Conservation (phyloP, 2,329 filamentous ascomycete species). For the Microascus cirrosus region DNA sequence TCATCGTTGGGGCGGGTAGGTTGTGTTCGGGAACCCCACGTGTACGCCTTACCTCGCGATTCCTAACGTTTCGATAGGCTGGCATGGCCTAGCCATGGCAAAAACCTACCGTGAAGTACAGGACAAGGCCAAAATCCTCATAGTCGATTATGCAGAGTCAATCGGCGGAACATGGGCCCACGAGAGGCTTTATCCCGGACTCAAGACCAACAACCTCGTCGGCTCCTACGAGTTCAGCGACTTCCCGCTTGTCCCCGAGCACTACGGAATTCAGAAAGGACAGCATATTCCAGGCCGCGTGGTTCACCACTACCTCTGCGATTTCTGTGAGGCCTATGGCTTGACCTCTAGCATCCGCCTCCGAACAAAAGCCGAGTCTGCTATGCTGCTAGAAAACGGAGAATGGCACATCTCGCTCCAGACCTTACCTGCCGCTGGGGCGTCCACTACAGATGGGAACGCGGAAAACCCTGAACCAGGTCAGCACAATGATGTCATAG, state of each 20-base stretch:
- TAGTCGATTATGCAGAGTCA: slow-evolving; percentile 5
- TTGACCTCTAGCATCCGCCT: slow-evolving; percentile 7
- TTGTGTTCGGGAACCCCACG: background rate
- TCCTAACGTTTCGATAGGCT: background rate
- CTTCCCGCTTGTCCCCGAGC: slow-evolving; percentile 6
- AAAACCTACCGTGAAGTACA: slow-evolving; percentile 6
- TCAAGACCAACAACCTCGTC: slow-evolving; percentile 10
- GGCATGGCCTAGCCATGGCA: slow-evolving; percentile 7
- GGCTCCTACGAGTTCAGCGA: slow-evolving; percentile 9
- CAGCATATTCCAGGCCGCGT: slow-evolving; percentile 8
- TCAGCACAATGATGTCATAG: background rate
- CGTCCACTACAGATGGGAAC: no score
- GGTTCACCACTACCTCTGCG: slow-evolving; percentile 8
- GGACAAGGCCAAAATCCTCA: background rate
- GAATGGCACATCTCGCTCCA: slow-evolving; percentile 5
- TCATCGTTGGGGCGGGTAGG: slow-evolving; percentile 9
- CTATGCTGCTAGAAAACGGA: background rate
- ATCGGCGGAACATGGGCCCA: slow-evolving; percentile 9
- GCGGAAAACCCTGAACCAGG: no score
- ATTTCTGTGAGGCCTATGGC: slow-evolving; percentile 6
- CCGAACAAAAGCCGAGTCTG: slow-evolving; percentile 5
- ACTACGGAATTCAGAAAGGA: slow-evolving; percentile 5
- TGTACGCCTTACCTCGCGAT: background rate
- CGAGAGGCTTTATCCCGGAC: slow-evolving; percentile 8
- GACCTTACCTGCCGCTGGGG: background rate